Percentiles rank a stretch among this genome's conserved stretches.
phyloP scores from a whole-genome alignment of 257 asterid genomes.

The Avicennia marina region DNA sequence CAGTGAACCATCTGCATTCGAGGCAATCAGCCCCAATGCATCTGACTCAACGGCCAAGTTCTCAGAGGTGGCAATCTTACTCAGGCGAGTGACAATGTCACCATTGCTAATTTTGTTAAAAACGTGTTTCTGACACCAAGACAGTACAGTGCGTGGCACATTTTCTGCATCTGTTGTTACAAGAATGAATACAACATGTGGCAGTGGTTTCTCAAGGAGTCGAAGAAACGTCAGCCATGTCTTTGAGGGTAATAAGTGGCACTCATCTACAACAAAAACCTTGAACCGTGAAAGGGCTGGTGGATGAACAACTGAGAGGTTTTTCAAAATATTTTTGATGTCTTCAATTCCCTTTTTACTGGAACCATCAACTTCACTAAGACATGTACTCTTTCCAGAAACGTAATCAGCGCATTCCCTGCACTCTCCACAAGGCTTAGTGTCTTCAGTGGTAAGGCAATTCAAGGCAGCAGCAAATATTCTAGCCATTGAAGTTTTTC shows the following conservation, averaged over 20 bases:
- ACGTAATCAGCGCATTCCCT: slow-evolving; percentile 71
- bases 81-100: slow-evolving; percentile 64
- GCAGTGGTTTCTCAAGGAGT: slow-evolving; percentile 73
- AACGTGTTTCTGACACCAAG: slow-evolving; percentile 85
- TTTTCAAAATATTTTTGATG: slow-evolving; percentile 51
- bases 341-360: slow-evolving; percentile 56
- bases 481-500: slow-evolving; percentile 83
- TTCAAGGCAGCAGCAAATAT: slow-evolving; percentile 83
- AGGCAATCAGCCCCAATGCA: slow-evolving; percentile 80
- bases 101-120: slow-evolving; percentile 71
- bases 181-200: slow-evolving; percentile 62
- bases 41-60: slow-evolving; percentile 68
- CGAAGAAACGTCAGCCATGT: slow-evolving; percentile 77
- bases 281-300: slow-evolving; percentile 42
- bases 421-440: slow-evolving; percentile 91
- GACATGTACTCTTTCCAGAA: slow-evolving; percentile 59
- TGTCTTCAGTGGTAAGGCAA: slow-evolving; percentile 77
- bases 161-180: slow-evolving; percentile 78
- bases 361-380: slow-evolving; percentile 74
- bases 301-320: slow-evolving; percentile 32
- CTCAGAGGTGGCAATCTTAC: slow-evolving; percentile 63
- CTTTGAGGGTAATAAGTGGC: slow-evolving; percentile 84
- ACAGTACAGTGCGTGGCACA: slow-evolving; percentile 70
- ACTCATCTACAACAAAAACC: slow-evolving; percentile 76
- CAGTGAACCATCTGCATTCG: slow-evolving; percentile 90